These are phyloP conservation scores for Boletus vermiculosoides DNA, from an alignment of 768 basidiomycete genomes.

Conservation along the genomic window DNA sequence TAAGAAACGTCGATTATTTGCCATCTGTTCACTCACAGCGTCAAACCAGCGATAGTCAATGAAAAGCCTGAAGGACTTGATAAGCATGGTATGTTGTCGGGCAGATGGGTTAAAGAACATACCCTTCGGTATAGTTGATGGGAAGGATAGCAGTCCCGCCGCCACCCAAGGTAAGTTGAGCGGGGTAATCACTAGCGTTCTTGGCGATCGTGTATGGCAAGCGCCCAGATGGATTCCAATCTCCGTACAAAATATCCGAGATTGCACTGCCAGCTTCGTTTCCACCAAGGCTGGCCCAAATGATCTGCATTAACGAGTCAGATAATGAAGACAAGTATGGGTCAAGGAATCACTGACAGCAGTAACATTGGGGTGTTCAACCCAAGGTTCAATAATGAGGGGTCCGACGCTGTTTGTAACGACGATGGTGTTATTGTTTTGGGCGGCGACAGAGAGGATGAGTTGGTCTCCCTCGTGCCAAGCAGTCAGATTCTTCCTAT, in stretches of 20 bases:
- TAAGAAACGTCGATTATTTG: not conserved
- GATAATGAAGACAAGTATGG: constrained; percentile 10
- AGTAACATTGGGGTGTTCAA: constrained; percentile 69
- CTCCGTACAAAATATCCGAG: constrained; percentile 74
- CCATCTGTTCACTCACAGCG: constrained; percentile 42
- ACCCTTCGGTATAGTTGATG: constrained; percentile 64
- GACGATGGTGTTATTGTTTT: constrained; percentile 76
- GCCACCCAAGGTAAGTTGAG: constrained; percentile 35
- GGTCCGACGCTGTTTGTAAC: constrained; percentile 79
- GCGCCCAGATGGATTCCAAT: constrained; percentile 71
- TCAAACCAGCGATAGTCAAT: constrained; percentile 79
- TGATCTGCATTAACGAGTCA: constrained; percentile 30
- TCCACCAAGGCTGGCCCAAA: constrained; percentile 60
- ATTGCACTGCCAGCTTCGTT: constrained; percentile 79
- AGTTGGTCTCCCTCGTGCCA: constrained; percentile 38
- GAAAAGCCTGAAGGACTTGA: constrained; percentile 38
- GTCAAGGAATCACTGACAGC: constrained; percentile 47
- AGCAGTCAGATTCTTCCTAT: constrained; percentile 40
- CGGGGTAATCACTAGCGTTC: constrained; percentile 47
- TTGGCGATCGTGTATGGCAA: constrained; percentile 77
- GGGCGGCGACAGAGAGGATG: constrained; percentile 58
- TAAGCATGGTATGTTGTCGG: not conserved
- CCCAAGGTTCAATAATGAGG: constrained; percentile 67
- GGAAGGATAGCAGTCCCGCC: constrained; percentile 32
- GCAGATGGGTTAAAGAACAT: not conserved